A percentile compares a stretch with the other conserved stretches of the same genome.
These are phyloP conservation scores for Candida succiphila DNA, from an alignment of 805 yeast genomes.

Conservation along the genomic window DNA sequence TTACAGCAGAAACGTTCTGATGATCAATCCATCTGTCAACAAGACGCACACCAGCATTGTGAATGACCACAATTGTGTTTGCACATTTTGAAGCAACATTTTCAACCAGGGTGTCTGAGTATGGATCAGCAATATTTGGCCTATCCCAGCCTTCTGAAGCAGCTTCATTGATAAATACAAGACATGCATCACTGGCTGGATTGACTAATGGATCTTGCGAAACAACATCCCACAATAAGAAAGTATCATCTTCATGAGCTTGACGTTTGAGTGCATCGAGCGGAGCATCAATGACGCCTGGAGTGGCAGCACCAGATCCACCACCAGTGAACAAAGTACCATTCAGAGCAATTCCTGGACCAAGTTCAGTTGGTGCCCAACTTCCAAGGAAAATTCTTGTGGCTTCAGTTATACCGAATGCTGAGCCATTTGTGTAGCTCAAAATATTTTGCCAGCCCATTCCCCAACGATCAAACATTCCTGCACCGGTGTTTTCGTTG, in stretches of 20 bases:
- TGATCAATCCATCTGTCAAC: slow-evolving; percentile 46
- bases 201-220: slow-evolving; percentile 36
- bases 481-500: not conserved
- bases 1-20: slow-evolving; percentile 47
- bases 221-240: slow-evolving; percentile 11
- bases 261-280: slow-evolving; percentile 40
- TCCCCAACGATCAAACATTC: slow-evolving; percentile 2
- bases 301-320: slow-evolving; percentile 54
- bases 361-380: slow-evolving; percentile 1
- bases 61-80: slow-evolving; percentile 50
- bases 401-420: not conserved
- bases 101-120: slow-evolving; percentile 42
- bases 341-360: slow-evolving; percentile 19
- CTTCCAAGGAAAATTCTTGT: slow-evolving; percentile 3
- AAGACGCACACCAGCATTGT: slow-evolving; percentile 50
- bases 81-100: slow-evolving; percentile 37
- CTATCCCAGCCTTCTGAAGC: slow-evolving; percentile 53
- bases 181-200: slow-evolving; percentile 33
- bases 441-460: slow-evolving; percentile 3
- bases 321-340: slow-evolving; percentile 53
- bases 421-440: slow-evolving; percentile 5
- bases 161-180: slow-evolving; percentile 43
- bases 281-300: slow-evolving; percentile 50
- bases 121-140: slow-evolving; percentile 44
- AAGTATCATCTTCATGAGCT: slow-evolving; percentile 21